phyloP scores from a whole-genome alignment of 1,284 basidiomycete species.

The Lentinula novae-zelandiae region DNA sequence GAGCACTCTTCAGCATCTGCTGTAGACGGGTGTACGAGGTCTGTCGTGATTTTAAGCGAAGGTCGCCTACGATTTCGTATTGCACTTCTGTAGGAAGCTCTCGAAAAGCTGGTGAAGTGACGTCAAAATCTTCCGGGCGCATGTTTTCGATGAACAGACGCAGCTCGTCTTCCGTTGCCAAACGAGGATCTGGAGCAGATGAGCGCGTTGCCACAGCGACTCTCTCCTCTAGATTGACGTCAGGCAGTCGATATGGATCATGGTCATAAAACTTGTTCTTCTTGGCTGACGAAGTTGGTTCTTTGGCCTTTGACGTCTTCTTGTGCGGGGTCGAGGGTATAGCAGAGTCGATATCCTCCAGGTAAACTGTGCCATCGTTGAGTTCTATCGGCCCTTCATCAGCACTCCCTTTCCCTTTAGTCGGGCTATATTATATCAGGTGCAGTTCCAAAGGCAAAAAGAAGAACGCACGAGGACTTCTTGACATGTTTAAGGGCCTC shows the following conservation, averaged over 20 bases:
- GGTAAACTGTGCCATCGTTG: constrained; percentile 73
- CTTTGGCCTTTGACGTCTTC: constrained; percentile 19
- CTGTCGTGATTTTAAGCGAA: constrained; percentile 90
- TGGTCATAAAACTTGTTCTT: constrained; percentile 70
- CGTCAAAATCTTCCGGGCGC: constrained; percentile 89
- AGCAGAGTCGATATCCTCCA: constrained; percentile 80
- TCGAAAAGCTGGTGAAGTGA: constrained; percentile 84
- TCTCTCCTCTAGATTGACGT: constrained; percentile 59
- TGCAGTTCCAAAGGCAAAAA: constrained; percentile 2
- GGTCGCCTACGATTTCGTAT: constrained; percentile 97
- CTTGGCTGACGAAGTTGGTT: constrained; percentile 46
- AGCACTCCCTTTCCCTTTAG: constrained; percentile 43
- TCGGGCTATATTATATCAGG: constrained; percentile 15
- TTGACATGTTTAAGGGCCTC: constrained; percentile 82
- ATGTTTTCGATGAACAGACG: constrained; percentile 90
- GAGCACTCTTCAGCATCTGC: constrained; percentile 81
- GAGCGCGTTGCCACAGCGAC: constrained; percentile 57
- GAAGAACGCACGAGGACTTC: constrained; percentile 30
- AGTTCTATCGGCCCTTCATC: constrained; percentile 40
- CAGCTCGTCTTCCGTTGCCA: constrained; percentile 93
- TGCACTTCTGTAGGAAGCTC: constrained; percentile 94
- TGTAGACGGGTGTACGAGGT: constrained; percentile 90
- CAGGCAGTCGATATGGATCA: constrained; percentile 83
- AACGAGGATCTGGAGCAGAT: constrained; percentile 75
- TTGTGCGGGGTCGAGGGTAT: constrained; percentile 47